These are phyloP conservation scores for Zasmidium angulare DNA, from an alignment of 2,329 filamentous ascomycete genomes.

Conservation along the genomic window DNA sequence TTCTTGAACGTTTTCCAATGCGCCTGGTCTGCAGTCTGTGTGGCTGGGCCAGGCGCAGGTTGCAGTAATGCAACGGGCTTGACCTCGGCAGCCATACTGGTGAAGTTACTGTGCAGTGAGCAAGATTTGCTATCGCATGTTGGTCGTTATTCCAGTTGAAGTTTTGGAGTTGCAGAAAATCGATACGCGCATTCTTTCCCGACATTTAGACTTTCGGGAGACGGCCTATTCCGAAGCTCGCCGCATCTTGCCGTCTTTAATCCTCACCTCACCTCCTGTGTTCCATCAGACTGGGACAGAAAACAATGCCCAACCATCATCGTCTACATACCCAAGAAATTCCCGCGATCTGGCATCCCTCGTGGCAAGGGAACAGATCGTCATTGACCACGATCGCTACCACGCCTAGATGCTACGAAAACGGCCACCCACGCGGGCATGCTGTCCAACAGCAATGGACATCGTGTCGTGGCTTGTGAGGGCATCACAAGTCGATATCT, in stretches of 20 bases:
- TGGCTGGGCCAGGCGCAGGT: conserved; percentile 77
- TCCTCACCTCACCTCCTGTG: not conserved
- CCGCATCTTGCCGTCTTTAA: not conserved
- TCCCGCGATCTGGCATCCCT: not conserved
- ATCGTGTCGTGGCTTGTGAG: no score
- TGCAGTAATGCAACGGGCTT: conserved; percentile 77
- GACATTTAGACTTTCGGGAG: not conserved
- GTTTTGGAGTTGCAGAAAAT: not conserved
- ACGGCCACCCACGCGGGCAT: no score
- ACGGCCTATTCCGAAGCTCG: not conserved
- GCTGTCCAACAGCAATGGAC: no score
- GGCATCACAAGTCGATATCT: no score
- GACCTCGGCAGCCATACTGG: conserved; percentile 81
- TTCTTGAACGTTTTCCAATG: conserved; percentile 98
- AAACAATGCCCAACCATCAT: no score
- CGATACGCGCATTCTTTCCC: not conserved
- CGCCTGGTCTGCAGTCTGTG: conserved; percentile 84
- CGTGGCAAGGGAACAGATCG: not conserved
- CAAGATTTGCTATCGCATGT: conserved; percentile 1
- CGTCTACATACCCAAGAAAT: no score
- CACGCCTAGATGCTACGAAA: no score
- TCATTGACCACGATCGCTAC: no score
- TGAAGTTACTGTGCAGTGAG: not conserved
- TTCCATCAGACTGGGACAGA: not conserved
- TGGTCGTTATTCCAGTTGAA: not conserved